Conservation (phyloP, 768 basidiomycete genomes). For the Xerocomellus amylosporus region DNA sequence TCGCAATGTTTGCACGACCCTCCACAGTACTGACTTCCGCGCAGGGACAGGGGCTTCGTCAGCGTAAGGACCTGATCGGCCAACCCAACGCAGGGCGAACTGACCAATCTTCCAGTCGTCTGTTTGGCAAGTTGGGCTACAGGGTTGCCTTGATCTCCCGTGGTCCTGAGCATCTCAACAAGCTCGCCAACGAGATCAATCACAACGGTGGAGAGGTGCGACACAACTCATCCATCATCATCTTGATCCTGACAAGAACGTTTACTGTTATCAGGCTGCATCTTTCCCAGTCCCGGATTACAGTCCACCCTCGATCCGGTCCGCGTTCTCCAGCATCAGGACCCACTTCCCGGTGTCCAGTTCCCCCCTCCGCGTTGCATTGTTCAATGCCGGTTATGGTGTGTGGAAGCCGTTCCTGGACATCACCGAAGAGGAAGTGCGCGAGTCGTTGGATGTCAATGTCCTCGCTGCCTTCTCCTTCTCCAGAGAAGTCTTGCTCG, state of each 20-base stretch:
- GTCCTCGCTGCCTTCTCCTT: slow-evolving; percentile 63
- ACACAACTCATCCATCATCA: slow-evolving; percentile 3
- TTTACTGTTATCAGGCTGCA: slow-evolving; percentile 42
- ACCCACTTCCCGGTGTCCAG: slow-evolving; percentile 43
- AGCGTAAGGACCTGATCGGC: slow-evolving; percentile 41
- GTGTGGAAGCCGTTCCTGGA: slow-evolving; percentile 69
- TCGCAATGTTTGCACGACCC: not conserved
- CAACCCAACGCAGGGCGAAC: not conserved
- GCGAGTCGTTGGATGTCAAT: slow-evolving; percentile 48
- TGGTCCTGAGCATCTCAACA: slow-evolving; percentile 48
- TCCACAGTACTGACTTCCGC: not conserved
- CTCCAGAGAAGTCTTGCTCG: slow-evolving; percentile 54
- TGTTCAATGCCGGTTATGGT: slow-evolving; percentile 60
- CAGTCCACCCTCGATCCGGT: slow-evolving; percentile 47
- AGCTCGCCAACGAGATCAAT: slow-evolving; percentile 54
- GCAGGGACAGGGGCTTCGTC: slow-evolving; percentile 57
- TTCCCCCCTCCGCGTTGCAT: slow-evolving; percentile 54
- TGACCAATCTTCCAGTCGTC: slow-evolving; percentile 39
- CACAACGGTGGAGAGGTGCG: slow-evolving; percentile 55
- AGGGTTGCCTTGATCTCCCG: slow-evolving; percentile 65
- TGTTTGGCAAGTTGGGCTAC: slow-evolving; percentile 63
- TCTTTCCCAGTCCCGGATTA: slow-evolving; percentile 55
- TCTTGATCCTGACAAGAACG: not conserved
- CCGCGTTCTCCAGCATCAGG: slow-evolving; percentile 48
- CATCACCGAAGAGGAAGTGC: slow-evolving; percentile 55